A percentile compares a stretch with the other conserved stretches of the same genome.
phyloP scores from a whole-genome alignment of 129 eudicot genomes.

The Pseudognaphalium luteoalbum region DNA sequence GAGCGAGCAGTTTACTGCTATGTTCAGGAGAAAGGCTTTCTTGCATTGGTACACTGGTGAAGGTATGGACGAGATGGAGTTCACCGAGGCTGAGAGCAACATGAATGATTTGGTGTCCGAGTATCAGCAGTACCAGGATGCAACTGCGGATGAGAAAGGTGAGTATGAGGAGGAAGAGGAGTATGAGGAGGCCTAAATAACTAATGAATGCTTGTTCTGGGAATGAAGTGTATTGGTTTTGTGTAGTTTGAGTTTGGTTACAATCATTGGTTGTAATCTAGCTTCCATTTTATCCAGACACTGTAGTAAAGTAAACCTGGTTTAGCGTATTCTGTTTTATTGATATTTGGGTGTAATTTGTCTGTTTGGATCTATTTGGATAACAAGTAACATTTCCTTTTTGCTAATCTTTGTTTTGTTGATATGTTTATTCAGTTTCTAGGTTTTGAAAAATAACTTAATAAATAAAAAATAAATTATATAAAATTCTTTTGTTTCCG shows the following conservation, averaged over 20 bases:
- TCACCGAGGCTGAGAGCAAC: slow-evolving; percentile 67
- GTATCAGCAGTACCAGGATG: slow-evolving; percentile 76
- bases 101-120: slow-evolving; percentile 67
- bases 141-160: slow-evolving; percentile 60
- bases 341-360: slow-evolving; percentile 12
- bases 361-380: slow-evolving; percentile 1
- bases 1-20: slow-evolving; percentile 68
- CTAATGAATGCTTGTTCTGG: neutral
- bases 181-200: slow-evolving; percentile 40
- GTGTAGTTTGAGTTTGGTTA: slow-evolving; percentile 11
- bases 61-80: slow-evolving; percentile 77
- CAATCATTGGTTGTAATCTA: slow-evolving; percentile 42
- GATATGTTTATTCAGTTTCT: neutral
- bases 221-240: neutral
- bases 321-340: neutral
- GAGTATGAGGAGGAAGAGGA: too few relatives aligned
- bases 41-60: slow-evolving; percentile 76
- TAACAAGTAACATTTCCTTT: slow-evolving; percentile 1
- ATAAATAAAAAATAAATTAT: too few relatives aligned
- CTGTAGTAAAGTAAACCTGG: slow-evolving; percentile 17
- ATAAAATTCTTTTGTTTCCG: too few relatives aligned
- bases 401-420: neutral
- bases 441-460: too few relatives aligned
- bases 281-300: slow-evolving; percentile 20
- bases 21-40: slow-evolving; percentile 71